Evolutionary conservation across 768 basidiomycete genomes (phyloP).

Genomic region (Tulasnella sp.): DNA sequence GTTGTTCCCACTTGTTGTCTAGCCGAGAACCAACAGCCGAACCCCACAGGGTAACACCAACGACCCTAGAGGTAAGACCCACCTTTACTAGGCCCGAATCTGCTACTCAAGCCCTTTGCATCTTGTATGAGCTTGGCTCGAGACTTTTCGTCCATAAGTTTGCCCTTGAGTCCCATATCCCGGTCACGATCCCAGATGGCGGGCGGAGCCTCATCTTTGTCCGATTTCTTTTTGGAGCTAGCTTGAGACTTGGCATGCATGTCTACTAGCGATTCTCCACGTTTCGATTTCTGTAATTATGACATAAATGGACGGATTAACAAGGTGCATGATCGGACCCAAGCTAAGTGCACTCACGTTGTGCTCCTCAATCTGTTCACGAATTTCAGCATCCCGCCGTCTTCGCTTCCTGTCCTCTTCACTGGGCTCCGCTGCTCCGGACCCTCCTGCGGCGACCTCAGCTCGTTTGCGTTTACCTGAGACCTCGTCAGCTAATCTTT

Average conservation of each 20-base stretch:
- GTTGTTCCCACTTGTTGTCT: no score
- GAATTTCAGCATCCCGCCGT: constrained; percentile 68
- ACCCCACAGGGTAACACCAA: neutral
- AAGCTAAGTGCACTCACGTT: constrained; percentile 57
- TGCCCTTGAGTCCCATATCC: constrained; percentile 86
- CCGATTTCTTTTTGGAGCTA: constrained; percentile 44
- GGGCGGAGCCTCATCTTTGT: constrained; percentile 57
- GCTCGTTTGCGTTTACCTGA: constrained; percentile 85
- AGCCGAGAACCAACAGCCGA: neutral
- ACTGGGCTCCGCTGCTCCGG: constrained; percentile 47
- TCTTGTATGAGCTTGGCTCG: constrained; percentile 78
- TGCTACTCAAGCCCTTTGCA: constrained; percentile 75
- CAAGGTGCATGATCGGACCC: neutral
- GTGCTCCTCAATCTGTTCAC: constrained; percentile 75
- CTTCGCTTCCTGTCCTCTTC: constrained; percentile 57
- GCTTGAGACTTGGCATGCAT: constrained; percentile 49
- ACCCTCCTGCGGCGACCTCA: constrained; percentile 47
- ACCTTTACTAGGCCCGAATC: constrained; percentile 64
- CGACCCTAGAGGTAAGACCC: constrained; percentile 42
- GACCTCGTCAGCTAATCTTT: constrained; percentile 91
- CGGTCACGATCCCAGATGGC: constrained; percentile 91
- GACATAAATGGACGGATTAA: neutral
- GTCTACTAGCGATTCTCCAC: constrained; percentile 59
- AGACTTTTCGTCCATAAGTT: constrained; percentile 87
- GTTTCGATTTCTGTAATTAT: constrained; percentile 44